Percentiles rank a stretch among this genome's conserved stretches.
phyloP scores from a whole-genome alignment of 2,329 filamentous ascomycete species.

The Nothophoma quercina region DNA sequence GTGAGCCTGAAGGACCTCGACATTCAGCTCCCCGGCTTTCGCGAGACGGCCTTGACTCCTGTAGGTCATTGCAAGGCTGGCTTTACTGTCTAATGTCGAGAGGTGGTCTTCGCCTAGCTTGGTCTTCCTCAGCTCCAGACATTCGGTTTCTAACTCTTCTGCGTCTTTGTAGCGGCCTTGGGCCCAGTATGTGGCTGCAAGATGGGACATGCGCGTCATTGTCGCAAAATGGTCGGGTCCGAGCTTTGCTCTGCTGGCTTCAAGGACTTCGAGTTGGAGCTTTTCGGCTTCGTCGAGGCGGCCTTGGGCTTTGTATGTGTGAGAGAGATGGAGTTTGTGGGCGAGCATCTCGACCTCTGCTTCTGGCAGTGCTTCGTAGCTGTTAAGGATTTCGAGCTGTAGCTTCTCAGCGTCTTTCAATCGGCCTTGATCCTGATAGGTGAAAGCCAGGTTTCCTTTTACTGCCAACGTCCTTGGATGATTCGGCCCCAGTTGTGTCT shows the following conservation, averaged over 20 bases:
- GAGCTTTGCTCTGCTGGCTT: background rate
- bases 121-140: background rate
- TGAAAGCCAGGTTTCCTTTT: background rate
- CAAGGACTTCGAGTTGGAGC: background rate
- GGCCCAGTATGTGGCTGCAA: background rate
- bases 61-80: background rate
- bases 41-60: background rate
- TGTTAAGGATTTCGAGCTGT: background rate
- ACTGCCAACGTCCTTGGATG: background rate
- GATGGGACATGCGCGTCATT: background rate
- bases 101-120: background rate
- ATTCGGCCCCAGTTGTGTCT: background rate
- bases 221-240: background rate
- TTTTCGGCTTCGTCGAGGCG: conserved; percentile 2
- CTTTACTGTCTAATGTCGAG: conserved; percentile 5
- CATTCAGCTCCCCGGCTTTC: background rate
- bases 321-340: background rate
- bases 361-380: background rate
- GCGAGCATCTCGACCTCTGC: background rate
- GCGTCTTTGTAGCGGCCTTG: conserved; percentile 7
- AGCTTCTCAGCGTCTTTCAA: background rate
- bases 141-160: background rate
- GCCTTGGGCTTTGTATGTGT: background rate
- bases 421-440: background rate
- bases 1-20: background rate